Evolutionary conservation across 2,329 filamentous ascomycete genomes (phyloP).

Genomic region (Thelonectria rubi): DNA sequence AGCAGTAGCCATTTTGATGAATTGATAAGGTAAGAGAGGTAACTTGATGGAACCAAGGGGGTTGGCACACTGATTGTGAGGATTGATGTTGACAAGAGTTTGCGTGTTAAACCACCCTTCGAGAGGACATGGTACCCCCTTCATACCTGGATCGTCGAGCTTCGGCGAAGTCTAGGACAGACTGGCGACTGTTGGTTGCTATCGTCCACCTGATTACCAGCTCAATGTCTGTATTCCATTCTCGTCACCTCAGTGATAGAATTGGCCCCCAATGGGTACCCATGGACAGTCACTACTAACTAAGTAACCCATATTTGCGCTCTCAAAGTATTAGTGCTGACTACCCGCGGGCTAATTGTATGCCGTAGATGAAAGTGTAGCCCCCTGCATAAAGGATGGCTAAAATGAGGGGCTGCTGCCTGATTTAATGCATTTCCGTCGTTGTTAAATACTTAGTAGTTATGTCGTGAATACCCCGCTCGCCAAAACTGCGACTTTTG

Average conservation of each 20-base stretch:
- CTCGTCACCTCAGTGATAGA: not conserved
- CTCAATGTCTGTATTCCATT: not conserved
- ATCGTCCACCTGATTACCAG: not conserved
- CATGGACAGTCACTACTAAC: not conserved
- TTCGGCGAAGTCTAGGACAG: conserved; percentile 2
- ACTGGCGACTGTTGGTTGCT: not conserved
- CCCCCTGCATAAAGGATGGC: conserved; percentile 2
- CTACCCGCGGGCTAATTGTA: not conserved
- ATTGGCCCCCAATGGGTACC: not conserved
- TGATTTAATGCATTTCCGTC: conserved; percentile 5
- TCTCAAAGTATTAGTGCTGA: not conserved
- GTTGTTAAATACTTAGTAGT: not conserved
- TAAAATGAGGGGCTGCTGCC: conserved; percentile 13
- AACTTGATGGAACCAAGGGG: too few species aligned
- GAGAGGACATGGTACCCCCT: not conserved
- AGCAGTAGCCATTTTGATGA: too few species aligned
- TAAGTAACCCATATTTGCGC: not conserved
- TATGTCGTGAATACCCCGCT: not conserved
- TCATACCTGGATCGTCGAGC: not conserved
- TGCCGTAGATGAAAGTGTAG: not conserved
- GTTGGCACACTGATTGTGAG: not conserved
- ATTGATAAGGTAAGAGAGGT: too few species aligned
- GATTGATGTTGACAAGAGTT: not conserved
- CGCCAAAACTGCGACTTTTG: not conserved
- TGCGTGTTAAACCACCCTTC: not conserved